Percentiles rank a stretch among this genome's conserved stretches.
phyloP scores from a whole-genome alignment of 352 stramenopile species.

The Achlya hypogyna region DNA sequence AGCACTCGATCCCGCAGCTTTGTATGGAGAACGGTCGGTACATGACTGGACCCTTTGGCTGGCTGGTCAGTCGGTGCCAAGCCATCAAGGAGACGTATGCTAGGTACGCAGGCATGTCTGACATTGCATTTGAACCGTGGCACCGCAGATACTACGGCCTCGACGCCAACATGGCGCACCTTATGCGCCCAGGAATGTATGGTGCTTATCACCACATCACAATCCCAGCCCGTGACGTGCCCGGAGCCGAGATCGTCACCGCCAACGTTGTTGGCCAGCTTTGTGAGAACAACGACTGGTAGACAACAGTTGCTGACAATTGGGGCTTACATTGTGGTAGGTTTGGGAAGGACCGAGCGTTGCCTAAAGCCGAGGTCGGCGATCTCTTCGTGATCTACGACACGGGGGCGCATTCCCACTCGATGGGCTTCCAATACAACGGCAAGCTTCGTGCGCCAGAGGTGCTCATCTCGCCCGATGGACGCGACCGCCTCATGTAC shows the following conservation, averaged over 20 bases:
- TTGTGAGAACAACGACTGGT: constrained; percentile 91
- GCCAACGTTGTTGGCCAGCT: constrained; percentile 79
- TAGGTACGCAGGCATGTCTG: not conserved
- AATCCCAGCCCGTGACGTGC: constrained; percentile 44
- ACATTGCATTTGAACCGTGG: not conserved
- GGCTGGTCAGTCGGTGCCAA: constrained; percentile 74
- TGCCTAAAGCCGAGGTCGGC: constrained; percentile 41
- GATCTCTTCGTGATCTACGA: constrained; percentile 88
- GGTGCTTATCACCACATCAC: constrained; percentile 84
- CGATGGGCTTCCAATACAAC: constrained; percentile 91
- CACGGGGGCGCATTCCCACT: constrained; percentile 84
- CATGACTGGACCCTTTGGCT: constrained; percentile 83
- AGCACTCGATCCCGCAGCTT: constrained; percentile 43
- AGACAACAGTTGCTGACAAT: constrained; percentile 30
- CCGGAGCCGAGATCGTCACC: constrained; percentile 25
- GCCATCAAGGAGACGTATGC: constrained; percentile 82
- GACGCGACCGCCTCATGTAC: constrained; percentile 59
- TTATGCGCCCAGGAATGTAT: constrained; percentile 89
- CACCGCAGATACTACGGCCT: constrained; percentile 70
- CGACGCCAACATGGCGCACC: constrained; percentile 83
- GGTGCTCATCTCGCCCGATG: constrained; percentile 55
- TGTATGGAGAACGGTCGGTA: constrained; percentile 88
- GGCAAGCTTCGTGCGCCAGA: constrained; percentile 85
- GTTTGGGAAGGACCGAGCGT: constrained; percentile 13
- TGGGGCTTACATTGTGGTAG: not conserved